Conservation (phyloP, 768 basidiomycete genomes). For the Hebeloma cylindrosporum region DNA sequence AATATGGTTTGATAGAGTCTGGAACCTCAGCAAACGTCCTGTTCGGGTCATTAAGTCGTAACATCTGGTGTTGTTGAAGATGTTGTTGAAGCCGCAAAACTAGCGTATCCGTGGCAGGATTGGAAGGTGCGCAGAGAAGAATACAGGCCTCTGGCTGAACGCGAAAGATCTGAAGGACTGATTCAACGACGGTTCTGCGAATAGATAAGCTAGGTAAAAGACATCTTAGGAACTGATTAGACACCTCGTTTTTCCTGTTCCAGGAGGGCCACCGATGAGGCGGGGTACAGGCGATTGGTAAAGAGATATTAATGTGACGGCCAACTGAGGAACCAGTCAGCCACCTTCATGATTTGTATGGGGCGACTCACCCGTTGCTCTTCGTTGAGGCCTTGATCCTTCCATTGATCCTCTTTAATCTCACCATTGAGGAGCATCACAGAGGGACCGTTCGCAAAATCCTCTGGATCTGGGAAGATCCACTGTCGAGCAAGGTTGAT, state of each 20-base stretch:
- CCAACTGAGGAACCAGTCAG: constrained; percentile 30
- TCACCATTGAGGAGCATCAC: constrained; percentile 19
- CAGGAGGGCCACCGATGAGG: constrained; percentile 50
- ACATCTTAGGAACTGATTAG: not conserved
- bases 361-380: constrained; percentile 41
- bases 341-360: not conserved
- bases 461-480: constrained; percentile 43
- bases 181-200: constrained; percentile 47
- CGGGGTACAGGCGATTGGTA: constrained; percentile 47
- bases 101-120: constrained; percentile 51
- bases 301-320: constrained; percentile 42
- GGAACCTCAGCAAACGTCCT: constrained; percentile 53
- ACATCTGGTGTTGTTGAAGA: constrained; percentile 43
- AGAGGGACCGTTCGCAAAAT: constrained; percentile 25
- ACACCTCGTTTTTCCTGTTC: constrained; percentile 54
- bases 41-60: constrained; percentile 48
- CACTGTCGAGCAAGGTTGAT: constrained; percentile 39
- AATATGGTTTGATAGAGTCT: constrained; percentile 43
- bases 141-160: constrained; percentile 46
- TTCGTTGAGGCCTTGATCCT: constrained; percentile 45
- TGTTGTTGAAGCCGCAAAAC: constrained; percentile 38
- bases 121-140: constrained; percentile 51
- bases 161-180: constrained; percentile 50
- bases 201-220: not conserved
- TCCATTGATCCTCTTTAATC: constrained; percentile 38